Base-by-base conservation (phyloP, 2,329 filamentous ascomycete species). In the Sporothrix globosa region DNA sequence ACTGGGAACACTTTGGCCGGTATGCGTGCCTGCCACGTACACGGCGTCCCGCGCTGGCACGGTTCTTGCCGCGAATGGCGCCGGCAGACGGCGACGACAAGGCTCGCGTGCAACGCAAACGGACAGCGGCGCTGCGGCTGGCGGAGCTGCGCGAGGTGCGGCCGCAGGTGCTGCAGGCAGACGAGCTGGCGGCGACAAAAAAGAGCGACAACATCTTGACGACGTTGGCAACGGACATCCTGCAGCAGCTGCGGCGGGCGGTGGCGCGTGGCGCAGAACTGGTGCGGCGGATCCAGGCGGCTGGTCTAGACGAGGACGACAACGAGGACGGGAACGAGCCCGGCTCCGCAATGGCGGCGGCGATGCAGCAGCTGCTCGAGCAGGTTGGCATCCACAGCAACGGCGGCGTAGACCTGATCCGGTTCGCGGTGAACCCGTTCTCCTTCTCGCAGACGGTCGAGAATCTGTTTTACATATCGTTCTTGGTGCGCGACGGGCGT, bases 361-460 rank as follows among this genome's bases (percentile, higher is more conserved):
- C 56, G 30, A 61, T 72, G 61, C 69, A 54, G 19, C 70, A 54
- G 27, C 69, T 73, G 19, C 90, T 93, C 84, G 85, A 87, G 50
- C 83, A 87, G 69, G 81, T 91, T 75, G 87, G 89, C 2, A 82
- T 97, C 17, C 86, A 88, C 14, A 83, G 85, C 21, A 88, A 89
- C 2, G 90, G 89, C 1, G 92, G 92, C 19, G 87, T 97, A 3
- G 88, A 92, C 66, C 81, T 97, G 14, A 91, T 97, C 78, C 89
- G 91, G 68, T 98, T 97, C 75, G 92, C 93, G 53, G 87, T 98
- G 73, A 97, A 99, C 75, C 96, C 96, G 0, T 83, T 83, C 52
- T 97, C 93, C 0, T 99, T 98, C 76, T 92, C 92, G 0, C 96
- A 99, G 80, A 97, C 93, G 0, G 90, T 99, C 7, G 96, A 99